Conservation (phyloP, 257 asterid genomes). For the Handroanthus guayacan region DNA sequence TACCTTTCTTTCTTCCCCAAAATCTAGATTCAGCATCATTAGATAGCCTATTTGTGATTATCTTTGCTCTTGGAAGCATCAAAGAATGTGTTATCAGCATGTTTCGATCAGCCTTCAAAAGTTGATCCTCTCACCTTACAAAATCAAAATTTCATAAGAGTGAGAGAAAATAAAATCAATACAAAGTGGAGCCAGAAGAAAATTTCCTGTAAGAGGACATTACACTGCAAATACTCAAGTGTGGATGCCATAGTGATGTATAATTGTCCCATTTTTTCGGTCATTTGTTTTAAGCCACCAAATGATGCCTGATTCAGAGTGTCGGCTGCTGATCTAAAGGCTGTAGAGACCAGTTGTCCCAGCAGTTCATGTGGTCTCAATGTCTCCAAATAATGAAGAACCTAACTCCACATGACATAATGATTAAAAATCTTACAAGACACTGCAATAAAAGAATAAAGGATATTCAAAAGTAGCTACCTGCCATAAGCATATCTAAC, state of each 20-base stretch:
- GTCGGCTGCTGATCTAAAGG: conserved; percentile 72
- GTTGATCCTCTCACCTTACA: too few species aligned
- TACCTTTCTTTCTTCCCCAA: conserved; percentile 41
- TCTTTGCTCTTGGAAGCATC: conserved; percentile 71
- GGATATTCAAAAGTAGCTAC: not conserved
- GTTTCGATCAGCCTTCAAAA: too few species aligned
- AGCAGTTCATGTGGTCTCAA: conserved; percentile 59
- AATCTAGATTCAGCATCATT: conserved; percentile 34
- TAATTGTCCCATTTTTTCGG: conserved; percentile 59
- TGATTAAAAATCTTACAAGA: not conserved
- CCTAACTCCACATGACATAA: conserved; percentile 42
- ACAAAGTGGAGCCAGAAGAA: too few species aligned
- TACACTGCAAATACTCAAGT: conserved; percentile 58
- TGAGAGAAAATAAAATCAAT: too few species aligned
- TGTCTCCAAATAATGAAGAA: conserved; percentile 78
- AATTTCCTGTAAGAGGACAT: conserved; percentile 23
- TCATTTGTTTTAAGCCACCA: conserved; percentile 62
- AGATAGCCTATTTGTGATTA: too few species aligned
- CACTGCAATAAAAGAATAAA: not conserved
- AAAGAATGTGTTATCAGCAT: too few species aligned
- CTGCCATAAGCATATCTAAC: not conserved
- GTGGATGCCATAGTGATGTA: conserved; percentile 62
- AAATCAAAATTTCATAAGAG: too few species aligned
- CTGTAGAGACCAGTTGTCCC: conserved; percentile 73
- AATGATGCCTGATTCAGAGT: conserved; percentile 58